Percentiles rank a stretch among this genome's conserved stretches.
Conservation (phyloP, 2,329 filamentous ascomycete species). For the Penicillium sp. region DNA sequence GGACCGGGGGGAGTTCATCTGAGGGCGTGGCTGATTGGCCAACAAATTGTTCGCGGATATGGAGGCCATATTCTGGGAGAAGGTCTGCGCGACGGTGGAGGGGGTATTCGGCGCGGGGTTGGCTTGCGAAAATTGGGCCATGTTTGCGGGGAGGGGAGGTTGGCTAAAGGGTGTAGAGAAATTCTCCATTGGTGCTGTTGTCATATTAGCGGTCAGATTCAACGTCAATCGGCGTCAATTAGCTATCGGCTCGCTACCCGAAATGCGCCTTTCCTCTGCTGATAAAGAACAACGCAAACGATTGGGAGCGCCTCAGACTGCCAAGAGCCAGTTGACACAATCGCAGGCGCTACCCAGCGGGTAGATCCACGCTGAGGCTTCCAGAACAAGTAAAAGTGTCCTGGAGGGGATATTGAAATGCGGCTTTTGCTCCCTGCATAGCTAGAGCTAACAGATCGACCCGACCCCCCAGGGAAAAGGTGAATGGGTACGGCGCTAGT, state of each 20-base stretch:
- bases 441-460: constrained; percentile 1
- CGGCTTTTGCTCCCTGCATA: not conserved
- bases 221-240: constrained; percentile 1
- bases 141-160: constrained; percentile 30
- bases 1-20: constrained; percentile 16
- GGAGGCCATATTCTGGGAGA: constrained; percentile 38
- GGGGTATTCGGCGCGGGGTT: constrained; percentile 30
- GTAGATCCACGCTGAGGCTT: not conserved
- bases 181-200: constrained; percentile 37
- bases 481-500: not conserved
- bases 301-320: not conserved
- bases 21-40: constrained; percentile 28
- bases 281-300: not conserved
- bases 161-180: constrained; percentile 38
- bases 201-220: constrained; percentile 19
- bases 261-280: not conserved
- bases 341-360: not conserved
- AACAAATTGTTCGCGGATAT: constrained; percentile 36
- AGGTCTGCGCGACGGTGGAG: constrained; percentile 32
- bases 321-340: not conserved
- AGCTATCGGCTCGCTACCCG: not conserved
- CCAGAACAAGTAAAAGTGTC: not conserved
- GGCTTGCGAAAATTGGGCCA: constrained; percentile 34
- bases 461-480: constrained; percentile 1
- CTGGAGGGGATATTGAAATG: not conserved